Evolutionary conservation across 2,329 filamentous ascomycete species (phyloP).

Genomic region (Hymenoscyphus fraxineus): DNA sequence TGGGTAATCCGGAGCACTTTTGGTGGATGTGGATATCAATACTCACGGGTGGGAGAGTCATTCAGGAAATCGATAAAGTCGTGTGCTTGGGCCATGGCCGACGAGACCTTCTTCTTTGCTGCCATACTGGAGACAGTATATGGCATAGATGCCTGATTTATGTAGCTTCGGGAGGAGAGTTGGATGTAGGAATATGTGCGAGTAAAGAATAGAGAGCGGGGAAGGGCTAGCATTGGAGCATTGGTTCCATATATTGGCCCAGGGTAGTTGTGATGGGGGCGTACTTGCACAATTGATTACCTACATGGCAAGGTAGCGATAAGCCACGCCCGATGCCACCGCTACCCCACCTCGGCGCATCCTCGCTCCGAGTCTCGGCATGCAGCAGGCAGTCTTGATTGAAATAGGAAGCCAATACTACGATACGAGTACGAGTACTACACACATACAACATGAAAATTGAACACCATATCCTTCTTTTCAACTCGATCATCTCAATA

Average conservation of each 20-base stretch:
- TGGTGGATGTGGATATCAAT: slow-evolving; percentile 12
- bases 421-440: too few species aligned
- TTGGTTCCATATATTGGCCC: not conserved
- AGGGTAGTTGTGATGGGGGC: not conserved
- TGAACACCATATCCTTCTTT: too few species aligned
- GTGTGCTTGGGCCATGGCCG: slow-evolving; percentile 31
- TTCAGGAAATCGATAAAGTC: slow-evolving; percentile 95
- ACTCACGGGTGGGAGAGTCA: slow-evolving; percentile 84
- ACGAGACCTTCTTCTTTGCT: slow-evolving; percentile 1
- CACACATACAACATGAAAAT: too few species aligned
- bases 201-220: not conserved
- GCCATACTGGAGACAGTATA: not conserved
- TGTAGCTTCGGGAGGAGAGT: not conserved
- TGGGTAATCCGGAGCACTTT: not conserved
- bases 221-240: not conserved
- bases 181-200: not conserved
- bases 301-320: not conserved
- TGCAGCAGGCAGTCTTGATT: not conserved
- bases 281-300: not conserved
- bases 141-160: not conserved
- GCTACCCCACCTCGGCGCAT: not conserved
- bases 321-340: not conserved
- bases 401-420: too few species aligned
- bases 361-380: not conserved
- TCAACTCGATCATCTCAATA: too few species aligned